These are phyloP conservation scores for Aspergillus calidoustus DNA, from an alignment of 2,329 filamentous ascomycete genomes.

Conservation along the genomic window DNA sequence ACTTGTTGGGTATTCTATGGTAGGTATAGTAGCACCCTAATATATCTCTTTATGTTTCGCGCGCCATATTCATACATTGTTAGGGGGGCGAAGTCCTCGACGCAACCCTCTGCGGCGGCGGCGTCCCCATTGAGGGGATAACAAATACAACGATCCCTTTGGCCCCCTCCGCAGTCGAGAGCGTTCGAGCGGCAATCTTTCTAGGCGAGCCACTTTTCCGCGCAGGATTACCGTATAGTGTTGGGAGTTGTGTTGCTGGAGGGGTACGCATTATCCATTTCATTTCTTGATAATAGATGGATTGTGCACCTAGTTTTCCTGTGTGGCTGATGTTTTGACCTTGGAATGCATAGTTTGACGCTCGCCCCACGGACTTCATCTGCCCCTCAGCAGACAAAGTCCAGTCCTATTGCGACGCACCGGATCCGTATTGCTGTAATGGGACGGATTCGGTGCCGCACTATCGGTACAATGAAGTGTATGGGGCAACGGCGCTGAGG, in stretches of 20 bases:
- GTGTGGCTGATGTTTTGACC: not conserved
- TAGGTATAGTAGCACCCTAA: conserved; percentile 28
- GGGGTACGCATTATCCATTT: not conserved
- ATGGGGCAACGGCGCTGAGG: not conserved
- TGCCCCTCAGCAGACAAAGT: not conserved
- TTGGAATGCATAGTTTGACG: not conserved
- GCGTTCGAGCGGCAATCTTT: not conserved
- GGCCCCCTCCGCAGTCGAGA: not conserved
- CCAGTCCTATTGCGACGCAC: not conserved
- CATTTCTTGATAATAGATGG: not conserved
- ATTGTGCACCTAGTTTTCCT: not conserved
- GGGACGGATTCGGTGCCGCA: not conserved
- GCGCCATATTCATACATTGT: too few relatives aligned
- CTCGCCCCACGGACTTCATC: not conserved
- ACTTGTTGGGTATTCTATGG: conserved; percentile 67
- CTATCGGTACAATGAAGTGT: not conserved
- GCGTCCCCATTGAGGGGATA: not conserved
- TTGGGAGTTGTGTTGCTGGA: not conserved
- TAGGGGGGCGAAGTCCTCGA: not conserved
- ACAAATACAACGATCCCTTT: not conserved
- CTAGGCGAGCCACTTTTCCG: not conserved
- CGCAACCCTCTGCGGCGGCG: not conserved
- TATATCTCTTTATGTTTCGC: not conserved
- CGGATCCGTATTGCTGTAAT: not conserved
- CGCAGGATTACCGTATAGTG: not conserved